Conservation (phyloP, 805 yeast genomes). For the Tetrapisispora taiwanensis region DNA sequence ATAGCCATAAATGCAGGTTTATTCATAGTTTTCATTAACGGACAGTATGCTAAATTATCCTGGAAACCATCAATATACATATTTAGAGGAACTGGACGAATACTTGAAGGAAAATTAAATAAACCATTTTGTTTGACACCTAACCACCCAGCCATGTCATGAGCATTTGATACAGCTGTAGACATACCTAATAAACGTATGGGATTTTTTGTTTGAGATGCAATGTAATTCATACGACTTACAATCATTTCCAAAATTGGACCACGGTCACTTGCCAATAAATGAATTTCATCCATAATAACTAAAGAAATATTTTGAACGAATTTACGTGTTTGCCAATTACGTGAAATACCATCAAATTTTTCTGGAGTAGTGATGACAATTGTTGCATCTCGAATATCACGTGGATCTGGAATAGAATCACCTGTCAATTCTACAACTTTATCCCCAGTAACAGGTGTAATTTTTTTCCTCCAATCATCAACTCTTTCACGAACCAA, state of each 20-base stretch:
- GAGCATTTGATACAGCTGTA: constrained; percentile 84
- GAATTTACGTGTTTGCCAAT: constrained; percentile 74
- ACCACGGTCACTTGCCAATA: constrained; percentile 95
- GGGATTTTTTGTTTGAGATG: constrained; percentile 69
- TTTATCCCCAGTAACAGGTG: constrained; percentile 83
- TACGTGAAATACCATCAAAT: constrained; percentile 96
- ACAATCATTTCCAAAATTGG: constrained; percentile 93
- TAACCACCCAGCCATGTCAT: constrained; percentile 89
- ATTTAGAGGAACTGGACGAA: constrained; percentile 87
- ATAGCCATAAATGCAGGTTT: constrained; percentile 87
- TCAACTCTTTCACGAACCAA: constrained; percentile 94
- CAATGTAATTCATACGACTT: constrained; percentile 59
- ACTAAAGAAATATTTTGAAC: constrained; percentile 75
- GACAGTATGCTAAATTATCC: constrained; percentile 69
- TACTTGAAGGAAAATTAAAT: constrained; percentile 86
- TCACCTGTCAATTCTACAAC: constrained; percentile 92
- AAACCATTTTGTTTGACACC: constrained; percentile 86
- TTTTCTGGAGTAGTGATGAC: constrained; percentile 93
- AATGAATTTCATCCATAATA: constrained; percentile 93
- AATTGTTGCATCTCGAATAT: constrained; percentile 72
- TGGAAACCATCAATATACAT: constrained; percentile 84
- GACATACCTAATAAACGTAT: constrained; percentile 85
- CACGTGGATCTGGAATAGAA: constrained; percentile 78
- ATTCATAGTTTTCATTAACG: constrained; percentile 56
- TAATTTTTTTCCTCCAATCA: constrained; percentile 66